Evolutionary conservation across 768 basidiomycete genomes (phyloP).

Genomic region (Neoboletus subvelutipes): DNA sequence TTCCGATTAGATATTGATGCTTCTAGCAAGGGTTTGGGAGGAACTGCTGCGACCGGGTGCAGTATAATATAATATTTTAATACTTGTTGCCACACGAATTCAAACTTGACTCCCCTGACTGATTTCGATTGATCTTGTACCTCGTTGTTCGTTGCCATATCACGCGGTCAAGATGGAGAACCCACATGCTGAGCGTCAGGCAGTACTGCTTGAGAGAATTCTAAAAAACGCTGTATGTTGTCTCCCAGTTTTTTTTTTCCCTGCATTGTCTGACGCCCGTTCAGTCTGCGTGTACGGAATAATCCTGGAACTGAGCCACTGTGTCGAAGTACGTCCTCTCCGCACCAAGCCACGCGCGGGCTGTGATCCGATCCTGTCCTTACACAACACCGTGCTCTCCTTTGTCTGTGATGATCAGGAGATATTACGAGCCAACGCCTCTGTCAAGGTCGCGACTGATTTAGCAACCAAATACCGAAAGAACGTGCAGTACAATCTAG

Average conservation of each 20-base stretch:
- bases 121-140: constrained; percentile 9
- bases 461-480: constrained; percentile 84
- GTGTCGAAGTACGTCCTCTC: constrained; percentile 62
- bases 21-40: constrained; percentile 20
- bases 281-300: constrained; percentile 93
- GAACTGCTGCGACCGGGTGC: background rate
- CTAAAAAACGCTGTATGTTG: constrained; percentile 79
- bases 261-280: background rate
- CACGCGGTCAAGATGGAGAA: constrained; percentile 70
- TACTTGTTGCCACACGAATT: background rate
- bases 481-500: constrained; percentile 91
- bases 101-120: too few relatives aligned
- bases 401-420: constrained; percentile 46
- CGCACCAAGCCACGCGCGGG: background rate
- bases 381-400: background rate
- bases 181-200: constrained; percentile 91
- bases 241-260: background rate
- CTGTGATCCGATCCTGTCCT: background rate
- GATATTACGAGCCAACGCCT: constrained; percentile 73
- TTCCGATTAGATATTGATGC: background rate
- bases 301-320: constrained; percentile 85
- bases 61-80: too few relatives aligned
- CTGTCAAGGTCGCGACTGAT: constrained; percentile 78
- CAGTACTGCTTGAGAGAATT: constrained; percentile 86
- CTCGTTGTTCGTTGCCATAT: constrained; percentile 1